Percentiles rank a stretch among this genome's conserved stretches.
Evolutionary conservation across 2,329 filamentous ascomycete genomes (phyloP).

Genomic region (Plenodomus tracheiphilus): DNA sequence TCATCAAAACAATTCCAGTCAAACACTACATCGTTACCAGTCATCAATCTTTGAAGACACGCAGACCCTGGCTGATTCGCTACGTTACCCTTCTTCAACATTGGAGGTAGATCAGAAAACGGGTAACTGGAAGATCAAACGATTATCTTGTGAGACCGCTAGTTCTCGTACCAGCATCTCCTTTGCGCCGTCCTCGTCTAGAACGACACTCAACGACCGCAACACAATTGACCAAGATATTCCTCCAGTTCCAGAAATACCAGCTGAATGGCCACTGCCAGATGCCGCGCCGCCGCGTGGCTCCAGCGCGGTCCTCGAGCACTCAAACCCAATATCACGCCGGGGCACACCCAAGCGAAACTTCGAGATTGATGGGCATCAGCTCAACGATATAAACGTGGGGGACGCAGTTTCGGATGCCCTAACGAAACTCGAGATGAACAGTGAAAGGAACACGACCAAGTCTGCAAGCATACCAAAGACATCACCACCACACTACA

Average conservation of each 20-base stretch:
- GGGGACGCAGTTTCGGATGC: conserved; percentile 24
- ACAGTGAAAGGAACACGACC: conserved; percentile 12
- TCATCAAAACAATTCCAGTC: conserved; percentile 23
- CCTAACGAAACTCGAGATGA: conserved; percentile 22
- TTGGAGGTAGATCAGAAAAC: conserved; percentile 37
- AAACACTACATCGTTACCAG: conserved; percentile 35
- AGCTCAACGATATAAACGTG: conserved; percentile 20
- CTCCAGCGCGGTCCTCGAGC: conserved; percentile 15
- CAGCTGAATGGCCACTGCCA: conserved; percentile 30
- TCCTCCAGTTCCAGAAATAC: conserved; percentile 34
- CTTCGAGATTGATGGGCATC: conserved; percentile 19
- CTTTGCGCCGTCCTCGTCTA: conserved; percentile 14
- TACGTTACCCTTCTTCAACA: conserved; percentile 36
- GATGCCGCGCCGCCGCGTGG: conserved; percentile 17
- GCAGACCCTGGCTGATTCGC: conserved; percentile 37
- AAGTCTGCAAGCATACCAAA: conserved; percentile 2
- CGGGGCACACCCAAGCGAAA: conserved; percentile 8
- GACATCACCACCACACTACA: conserved; percentile 5
- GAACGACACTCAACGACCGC: conserved; percentile 21
- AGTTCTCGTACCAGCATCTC: conserved; percentile 14
- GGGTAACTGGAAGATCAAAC: conserved; percentile 39
- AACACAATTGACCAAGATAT: conserved; percentile 15
- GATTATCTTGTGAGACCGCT: conserved; percentile 21
- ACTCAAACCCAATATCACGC: conserved; percentile 11
- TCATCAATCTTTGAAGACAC: conserved; percentile 37